Percentiles rank a stretch among this genome's conserved stretches.
These are phyloP conservation scores for Debaryomyces maramus DNA, from an alignment of 805 yeast genomes.

Conservation along the genomic window DNA sequence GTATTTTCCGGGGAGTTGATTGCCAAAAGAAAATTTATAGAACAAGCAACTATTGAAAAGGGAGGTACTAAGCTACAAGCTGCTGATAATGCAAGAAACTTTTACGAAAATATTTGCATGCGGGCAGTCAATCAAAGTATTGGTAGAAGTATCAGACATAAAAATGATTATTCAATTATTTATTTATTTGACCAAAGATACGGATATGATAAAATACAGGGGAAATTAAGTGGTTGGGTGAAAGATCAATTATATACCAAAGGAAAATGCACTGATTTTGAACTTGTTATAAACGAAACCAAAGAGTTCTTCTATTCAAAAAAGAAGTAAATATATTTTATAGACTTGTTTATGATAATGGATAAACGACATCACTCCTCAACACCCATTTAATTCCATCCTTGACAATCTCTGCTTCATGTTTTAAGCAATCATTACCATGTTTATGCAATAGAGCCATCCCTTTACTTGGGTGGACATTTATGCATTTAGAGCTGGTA, in stretches of 20 bases:
- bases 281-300: conserved; percentile 21
- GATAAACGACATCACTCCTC: conserved; percentile 53
- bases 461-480: conserved; percentile 52
- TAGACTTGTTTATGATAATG: conserved; percentile 2
- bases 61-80: conserved; percentile 54
- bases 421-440: conserved; percentile 62
- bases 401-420: conserved; percentile 54
- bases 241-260: conserved; percentile 15
- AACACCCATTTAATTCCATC: conserved; percentile 62
- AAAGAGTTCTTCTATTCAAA: conserved; percentile 28
- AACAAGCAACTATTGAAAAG: conserved; percentile 42
- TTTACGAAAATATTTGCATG: conserved; percentile 85
- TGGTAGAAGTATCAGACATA: conserved; percentile 88
- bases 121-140: conserved; percentile 89
- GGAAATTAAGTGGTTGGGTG: conserved; percentile 77
- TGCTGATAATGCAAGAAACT: conserved; percentile 47
- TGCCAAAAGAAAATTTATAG: conserved; percentile 68
- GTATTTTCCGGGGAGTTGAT: conserved; percentile 76
- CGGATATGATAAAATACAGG: conserved; percentile 42
- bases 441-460: conserved; percentile 63
- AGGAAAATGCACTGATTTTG: conserved; percentile 3
- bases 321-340: conserved; percentile 5
- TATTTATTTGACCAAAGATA: conserved; percentile 71
- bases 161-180: conserved; percentile 75
- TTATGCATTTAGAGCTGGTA: conserved; percentile 19